phyloP scores from a whole-genome alignment of 2,329 filamentous ascomycete genomes.

The Didymella lethalis region DNA sequence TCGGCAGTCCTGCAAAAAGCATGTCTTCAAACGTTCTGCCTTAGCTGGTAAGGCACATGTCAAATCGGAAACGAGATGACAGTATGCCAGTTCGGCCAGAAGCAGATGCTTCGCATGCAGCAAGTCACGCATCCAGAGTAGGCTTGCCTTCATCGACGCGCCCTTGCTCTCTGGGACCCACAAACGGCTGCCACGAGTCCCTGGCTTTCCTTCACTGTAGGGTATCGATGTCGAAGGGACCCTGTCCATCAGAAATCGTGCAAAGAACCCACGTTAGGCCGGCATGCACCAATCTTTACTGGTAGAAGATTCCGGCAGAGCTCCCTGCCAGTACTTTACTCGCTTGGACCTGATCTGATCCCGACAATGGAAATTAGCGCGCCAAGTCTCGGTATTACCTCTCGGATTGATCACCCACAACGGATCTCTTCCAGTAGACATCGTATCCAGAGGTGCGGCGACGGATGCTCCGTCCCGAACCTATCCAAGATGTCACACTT shows the following conservation, averaged over 20 bases:
- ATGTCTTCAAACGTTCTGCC: too few species aligned
- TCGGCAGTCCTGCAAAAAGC: not conserved
- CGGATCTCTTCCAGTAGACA: not conserved
- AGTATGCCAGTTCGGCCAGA: not conserved
- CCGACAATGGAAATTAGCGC: not conserved
- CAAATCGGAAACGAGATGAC: not conserved
- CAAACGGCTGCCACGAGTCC: slow-evolving; percentile 2
- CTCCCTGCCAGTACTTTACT: not conserved
- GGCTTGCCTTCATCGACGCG: not conserved
- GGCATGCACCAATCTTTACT: not conserved
- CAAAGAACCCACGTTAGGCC: slow-evolving; percentile 3
- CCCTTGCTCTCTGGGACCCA: not conserved
- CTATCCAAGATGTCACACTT: not conserved
- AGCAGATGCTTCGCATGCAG: not conserved
- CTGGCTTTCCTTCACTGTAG: slow-evolving; percentile 1
- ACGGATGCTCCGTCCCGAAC: not conserved
- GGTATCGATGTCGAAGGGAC: not conserved
- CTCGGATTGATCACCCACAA: not conserved
- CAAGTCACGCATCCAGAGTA: not conserved
- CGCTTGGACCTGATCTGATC: not conserved
- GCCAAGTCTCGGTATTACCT: not conserved
- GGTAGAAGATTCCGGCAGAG: not conserved
- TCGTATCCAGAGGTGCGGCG: not conserved
- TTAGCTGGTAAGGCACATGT: not conserved
- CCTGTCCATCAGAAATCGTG: not conserved